These are phyloP conservation scores for Chaetomium globosum DNA, from an alignment of 2,329 filamentous ascomycete species.

Conservation along the genomic window DNA sequence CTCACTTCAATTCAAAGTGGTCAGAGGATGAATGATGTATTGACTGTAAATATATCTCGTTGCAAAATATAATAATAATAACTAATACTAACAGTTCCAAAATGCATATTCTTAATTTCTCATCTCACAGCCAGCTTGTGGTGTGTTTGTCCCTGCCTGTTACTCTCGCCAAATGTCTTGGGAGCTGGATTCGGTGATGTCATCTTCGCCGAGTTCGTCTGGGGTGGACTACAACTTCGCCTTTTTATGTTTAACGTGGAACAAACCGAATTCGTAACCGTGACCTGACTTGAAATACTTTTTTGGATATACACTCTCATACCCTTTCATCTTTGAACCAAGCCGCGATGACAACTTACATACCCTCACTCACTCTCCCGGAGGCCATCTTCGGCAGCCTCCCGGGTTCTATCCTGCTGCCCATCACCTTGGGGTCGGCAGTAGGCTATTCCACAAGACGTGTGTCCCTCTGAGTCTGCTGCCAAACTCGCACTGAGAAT, in stretches of 20 bases:
- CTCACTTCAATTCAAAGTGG: too few relatives aligned
- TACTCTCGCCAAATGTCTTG: not conserved
- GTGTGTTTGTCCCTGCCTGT: too few relatives aligned
- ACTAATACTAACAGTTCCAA: not conserved
- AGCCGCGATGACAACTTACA: conserved; percentile 72
- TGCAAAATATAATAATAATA: not conserved
- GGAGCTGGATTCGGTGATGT: not conserved
- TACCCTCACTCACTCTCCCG: conserved; percentile 77
- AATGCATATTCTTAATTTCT: not conserved
- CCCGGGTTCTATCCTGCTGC: conserved; percentile 73
- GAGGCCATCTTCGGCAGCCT: conserved; percentile 70
- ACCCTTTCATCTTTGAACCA: not conserved
- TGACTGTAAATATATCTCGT: not conserved
- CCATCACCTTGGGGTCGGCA: conserved; percentile 71
- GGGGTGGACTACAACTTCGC: not conserved
- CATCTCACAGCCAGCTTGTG: too few relatives aligned
- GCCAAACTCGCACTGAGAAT: conserved; percentile 14
- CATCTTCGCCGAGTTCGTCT: not conserved
- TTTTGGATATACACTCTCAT: not conserved
- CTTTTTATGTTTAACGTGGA: not conserved
- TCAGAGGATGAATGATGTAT: not conserved
- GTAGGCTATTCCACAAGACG: conserved; percentile 70
- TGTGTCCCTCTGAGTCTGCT: conserved; percentile 45
- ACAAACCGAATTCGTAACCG: not conserved
- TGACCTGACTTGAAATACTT: not conserved